These are phyloP conservation scores for Scedosporium apiospermum DNA, from an alignment of 2,329 filamentous ascomycete genomes.

Conservation along the genomic window DNA sequence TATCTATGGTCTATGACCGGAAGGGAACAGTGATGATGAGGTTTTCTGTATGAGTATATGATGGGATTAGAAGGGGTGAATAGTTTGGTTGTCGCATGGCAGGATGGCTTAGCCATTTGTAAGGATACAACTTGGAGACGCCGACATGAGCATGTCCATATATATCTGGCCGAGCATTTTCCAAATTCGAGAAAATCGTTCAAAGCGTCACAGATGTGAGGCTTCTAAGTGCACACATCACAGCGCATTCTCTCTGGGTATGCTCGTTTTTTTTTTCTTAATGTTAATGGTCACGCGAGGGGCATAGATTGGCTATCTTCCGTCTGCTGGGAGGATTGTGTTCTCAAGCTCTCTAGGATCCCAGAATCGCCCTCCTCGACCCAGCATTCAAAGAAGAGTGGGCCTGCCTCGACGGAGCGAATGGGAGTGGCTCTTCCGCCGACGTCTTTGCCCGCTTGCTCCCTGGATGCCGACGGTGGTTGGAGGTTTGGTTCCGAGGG, in stretches of 20 bases:
- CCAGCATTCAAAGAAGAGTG: conserved; percentile 59
- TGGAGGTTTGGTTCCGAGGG: conserved; percentile 41
- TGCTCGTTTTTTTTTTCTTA: conserved; percentile 10
- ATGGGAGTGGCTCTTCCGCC: conserved; percentile 23
- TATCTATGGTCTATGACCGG: not conserved
- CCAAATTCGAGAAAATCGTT: not conserved
- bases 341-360: not conserved
- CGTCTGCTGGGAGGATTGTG: conserved; percentile 1
- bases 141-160: conserved; percentile 8
- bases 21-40: not conserved
- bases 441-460: not conserved
- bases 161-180: conserved; percentile 4
- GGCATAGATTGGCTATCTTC: conserved; percentile 16
- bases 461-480: conserved; percentile 16
- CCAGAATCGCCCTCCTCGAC: conserved; percentile 44
- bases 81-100: not conserved
- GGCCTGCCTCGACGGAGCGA: conserved; percentile 44
- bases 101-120: not conserved
- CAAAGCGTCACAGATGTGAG: not conserved
- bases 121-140: not conserved
- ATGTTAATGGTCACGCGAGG: conserved; percentile 17
- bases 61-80: not conserved
- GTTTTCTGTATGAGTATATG: conserved; percentile 2
- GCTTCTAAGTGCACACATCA: too few relatives aligned
- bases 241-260: too few relatives aligned